Base-by-base conservation (phyloP, 2,329 filamentous ascomycete species). In the Arthrinium puccinioides region DNA sequence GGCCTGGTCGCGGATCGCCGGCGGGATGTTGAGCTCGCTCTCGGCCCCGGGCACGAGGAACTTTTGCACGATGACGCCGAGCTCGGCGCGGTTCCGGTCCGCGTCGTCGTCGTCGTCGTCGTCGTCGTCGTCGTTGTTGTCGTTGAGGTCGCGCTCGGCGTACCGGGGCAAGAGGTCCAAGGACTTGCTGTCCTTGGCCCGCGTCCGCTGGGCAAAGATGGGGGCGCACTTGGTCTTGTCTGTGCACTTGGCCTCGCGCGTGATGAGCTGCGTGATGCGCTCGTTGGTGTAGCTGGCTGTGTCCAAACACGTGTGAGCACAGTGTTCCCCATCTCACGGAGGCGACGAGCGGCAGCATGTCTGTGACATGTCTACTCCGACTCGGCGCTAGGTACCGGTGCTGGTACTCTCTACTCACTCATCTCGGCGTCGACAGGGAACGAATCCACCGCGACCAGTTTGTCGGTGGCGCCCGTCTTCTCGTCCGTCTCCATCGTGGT, bases 1-100 rank as follows among this genome's bases (percentile, higher is more conserved):
- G 10, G 59, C 63, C 6, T 57, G 45, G 26, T 56, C 53, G 26
- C 67, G 64, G 43, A 70, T 60, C 3, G 55, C 41, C 1, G 61
- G 55, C 4, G 67, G 64, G 40, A 70, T 63, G 50, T 70, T 70
- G 40, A 70, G 60, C 43, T 70, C 67, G 47, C 68, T 70, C 29
- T 62, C 56, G 2, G 63, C 52, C 6, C 56, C 57, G 2, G 65
- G 61, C 11, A 57, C 32, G 9, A 70, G 57, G 42, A 65, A 70
- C 2, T 60, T 57, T 21, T 55, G 48, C 46, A 62, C 54, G 33
- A 70, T 55, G 34, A 62, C 61, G 32, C 60, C 52, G 35, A 70
- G 56, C 31, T 64, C 62, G 33, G 47, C 42, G 8, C 50, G 50
- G 25, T 43, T 21, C 7, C 24, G 23, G 3, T 33, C 31, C 19